Conservation (phyloP, 2,329 filamentous ascomycete genomes). For the Didymella pinodella region DNA sequence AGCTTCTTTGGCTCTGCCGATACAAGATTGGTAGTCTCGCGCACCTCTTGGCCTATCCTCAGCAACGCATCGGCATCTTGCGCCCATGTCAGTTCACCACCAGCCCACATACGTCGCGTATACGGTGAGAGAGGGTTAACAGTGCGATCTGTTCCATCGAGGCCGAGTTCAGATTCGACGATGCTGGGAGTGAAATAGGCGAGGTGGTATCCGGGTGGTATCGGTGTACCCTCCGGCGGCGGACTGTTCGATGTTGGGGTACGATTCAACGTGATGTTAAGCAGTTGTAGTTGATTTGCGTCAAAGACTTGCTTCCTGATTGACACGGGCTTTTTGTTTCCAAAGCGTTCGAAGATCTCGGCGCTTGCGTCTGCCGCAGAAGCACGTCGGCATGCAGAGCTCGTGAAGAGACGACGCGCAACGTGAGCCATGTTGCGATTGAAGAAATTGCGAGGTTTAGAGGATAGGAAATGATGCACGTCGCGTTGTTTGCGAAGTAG, state of each 20-base stretch:
- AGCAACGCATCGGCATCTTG: constrained; percentile 33
- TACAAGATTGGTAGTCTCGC: constrained; percentile 57
- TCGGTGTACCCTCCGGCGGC: constrained; percentile 38
- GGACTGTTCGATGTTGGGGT: constrained; percentile 30
- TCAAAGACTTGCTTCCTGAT: constrained; percentile 43
- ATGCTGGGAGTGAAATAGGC: constrained; percentile 85
- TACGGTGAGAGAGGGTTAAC: constrained; percentile 78
- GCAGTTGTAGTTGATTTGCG: constrained; percentile 45
- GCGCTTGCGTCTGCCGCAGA: constrained; percentile 42
- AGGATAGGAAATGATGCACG: not conserved
- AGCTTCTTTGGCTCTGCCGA: constrained; percentile 60
- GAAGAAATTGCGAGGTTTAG: not conserved
- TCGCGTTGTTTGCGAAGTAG: not conserved
- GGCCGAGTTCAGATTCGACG: constrained; percentile 68
- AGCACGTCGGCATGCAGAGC: constrained; percentile 23
- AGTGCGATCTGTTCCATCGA: constrained; percentile 83
- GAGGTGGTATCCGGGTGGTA: constrained; percentile 80
- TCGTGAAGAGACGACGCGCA: constrained; percentile 32
- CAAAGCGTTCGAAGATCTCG: constrained; percentile 45
- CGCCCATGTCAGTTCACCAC: constrained; percentile 72
- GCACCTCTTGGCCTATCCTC: constrained; percentile 46
- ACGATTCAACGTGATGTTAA: constrained; percentile 40
- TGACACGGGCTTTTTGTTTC: constrained; percentile 37
- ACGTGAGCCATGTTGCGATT: constrained; percentile 27
- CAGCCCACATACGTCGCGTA: constrained; percentile 87